Conservation (phyloP, 2,329 filamentous ascomycete genomes). For the Paraphoma sp. region DNA sequence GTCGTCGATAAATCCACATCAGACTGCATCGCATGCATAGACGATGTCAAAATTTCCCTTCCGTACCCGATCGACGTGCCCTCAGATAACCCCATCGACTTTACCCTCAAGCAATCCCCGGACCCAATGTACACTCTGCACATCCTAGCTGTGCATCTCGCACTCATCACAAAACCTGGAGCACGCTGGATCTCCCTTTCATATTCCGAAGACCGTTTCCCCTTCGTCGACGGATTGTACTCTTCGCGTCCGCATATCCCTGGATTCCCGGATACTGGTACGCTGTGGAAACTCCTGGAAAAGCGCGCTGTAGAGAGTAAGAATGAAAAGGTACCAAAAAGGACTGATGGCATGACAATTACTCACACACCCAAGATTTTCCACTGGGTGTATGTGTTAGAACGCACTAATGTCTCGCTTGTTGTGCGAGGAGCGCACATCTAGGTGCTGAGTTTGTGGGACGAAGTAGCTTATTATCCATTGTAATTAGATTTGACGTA, state of each 20-base stretch:
- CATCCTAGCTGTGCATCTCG: constrained; percentile 50
- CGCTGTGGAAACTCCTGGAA: constrained; percentile 45
- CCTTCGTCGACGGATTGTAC: constrained; percentile 31
- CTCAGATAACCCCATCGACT: constrained; percentile 1
- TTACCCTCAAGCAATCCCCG: constrained; percentile 7
- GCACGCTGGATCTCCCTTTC: constrained; percentile 50
- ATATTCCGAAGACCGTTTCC: constrained; percentile 50
- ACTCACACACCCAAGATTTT: constrained; percentile 45
- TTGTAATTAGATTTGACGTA: not conserved
- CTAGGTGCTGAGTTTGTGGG: not conserved
- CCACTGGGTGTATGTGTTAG: constrained; percentile 50
- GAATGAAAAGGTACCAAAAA: constrained; percentile 11
- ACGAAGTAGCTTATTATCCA: not conserved
- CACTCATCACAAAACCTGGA: constrained; percentile 44
- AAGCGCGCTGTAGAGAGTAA: constrained; percentile 40
- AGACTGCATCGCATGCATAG: constrained; percentile 47
- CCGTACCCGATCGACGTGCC: constrained; percentile 35
- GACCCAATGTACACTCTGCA: constrained; percentile 46
- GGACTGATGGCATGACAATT: constrained; percentile 3
- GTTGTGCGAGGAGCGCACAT: constrained; percentile 17
- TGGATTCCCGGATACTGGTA: constrained; percentile 46
- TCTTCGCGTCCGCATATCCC: constrained; percentile 22
- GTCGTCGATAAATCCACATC: constrained; percentile 49
- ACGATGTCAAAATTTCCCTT: constrained; percentile 37
- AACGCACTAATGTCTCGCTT: constrained; percentile 41